Evolutionary conservation across 1,284 basidiomycete genomes (phyloP).

Genomic region (Pisolithus thermaeus): DNA sequence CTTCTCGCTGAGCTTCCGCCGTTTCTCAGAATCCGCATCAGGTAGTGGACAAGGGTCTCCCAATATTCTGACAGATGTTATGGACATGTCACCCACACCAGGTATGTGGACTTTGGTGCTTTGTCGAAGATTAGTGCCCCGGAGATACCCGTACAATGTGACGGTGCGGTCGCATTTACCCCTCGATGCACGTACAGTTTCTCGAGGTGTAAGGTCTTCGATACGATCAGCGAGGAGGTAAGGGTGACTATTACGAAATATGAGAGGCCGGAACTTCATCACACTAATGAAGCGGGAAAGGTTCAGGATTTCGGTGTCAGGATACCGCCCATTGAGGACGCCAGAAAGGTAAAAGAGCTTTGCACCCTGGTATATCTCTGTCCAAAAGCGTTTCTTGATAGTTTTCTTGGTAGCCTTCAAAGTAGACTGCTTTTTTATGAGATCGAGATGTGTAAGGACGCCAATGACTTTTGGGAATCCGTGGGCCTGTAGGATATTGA

Average conservation of each 20-base stretch:
- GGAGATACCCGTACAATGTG: constrained; percentile 92
- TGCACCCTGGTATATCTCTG: constrained; percentile 97
- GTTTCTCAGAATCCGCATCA: constrained; percentile 87
- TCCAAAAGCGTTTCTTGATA: constrained; percentile 99
- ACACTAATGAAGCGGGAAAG: constrained; percentile 94
- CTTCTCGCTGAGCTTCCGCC: constrained; percentile 92
- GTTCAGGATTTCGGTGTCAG: constrained; percentile 95
- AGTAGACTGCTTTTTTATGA: constrained; percentile 89
- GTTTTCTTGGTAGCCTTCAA: constrained; percentile 91
- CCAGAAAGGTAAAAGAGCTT: constrained; percentile 99
- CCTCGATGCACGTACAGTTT: constrained; percentile 69
- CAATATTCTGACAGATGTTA: constrained; percentile 72
- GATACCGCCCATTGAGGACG: constrained; percentile 96
- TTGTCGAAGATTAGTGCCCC: constrained; percentile 82
- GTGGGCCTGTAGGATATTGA: constrained; percentile 95
- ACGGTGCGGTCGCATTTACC: constrained; percentile 89
- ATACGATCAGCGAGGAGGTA: constrained; percentile 96
- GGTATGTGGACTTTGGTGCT: constrained; percentile 92
- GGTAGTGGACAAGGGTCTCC: constrained; percentile 95
- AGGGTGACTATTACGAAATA: constrained; percentile 94
- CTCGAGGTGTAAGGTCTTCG: constrained; percentile 91
- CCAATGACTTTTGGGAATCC: constrained; percentile 99
- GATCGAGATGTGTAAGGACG: constrained; percentile 92
- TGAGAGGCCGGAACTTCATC: constrained; percentile 97
- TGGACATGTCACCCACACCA: constrained; percentile 83